phyloP scores from a whole-genome alignment of 164 flowering plant species.

The Umbilicus rupestris region DNA sequence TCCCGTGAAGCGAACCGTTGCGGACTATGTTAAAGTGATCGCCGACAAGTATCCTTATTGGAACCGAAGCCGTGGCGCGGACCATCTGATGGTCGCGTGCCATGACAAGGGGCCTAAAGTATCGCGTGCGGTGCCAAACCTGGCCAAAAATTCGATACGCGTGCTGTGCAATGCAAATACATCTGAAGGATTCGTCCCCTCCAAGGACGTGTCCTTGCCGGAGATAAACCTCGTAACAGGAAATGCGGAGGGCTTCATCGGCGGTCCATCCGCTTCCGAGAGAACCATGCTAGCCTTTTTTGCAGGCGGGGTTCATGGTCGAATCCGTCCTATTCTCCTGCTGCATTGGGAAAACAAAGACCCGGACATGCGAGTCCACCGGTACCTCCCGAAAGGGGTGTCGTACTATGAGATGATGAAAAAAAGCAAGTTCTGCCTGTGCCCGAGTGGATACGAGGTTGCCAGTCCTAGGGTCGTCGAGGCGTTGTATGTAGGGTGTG shows the following conservation, averaged over 20 bases:
- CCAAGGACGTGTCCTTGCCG: constrained; percentile 47
- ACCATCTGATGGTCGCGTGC: constrained; percentile 59
- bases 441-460: constrained; percentile 54
- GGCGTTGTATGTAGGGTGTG: constrained; percentile 35
- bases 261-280: constrained; percentile 34
- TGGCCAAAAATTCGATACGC: constrained; percentile 38
- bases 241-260: constrained; percentile 21
- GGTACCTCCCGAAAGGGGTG: constrained; percentile 23
- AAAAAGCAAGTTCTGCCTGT: constrained; percentile 41
- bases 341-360: constrained; percentile 43
- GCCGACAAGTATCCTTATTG: constrained; percentile 35
- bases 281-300: constrained; percentile 46
- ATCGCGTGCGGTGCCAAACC: constrained; percentile 25
- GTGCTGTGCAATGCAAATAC: constrained; percentile 59
- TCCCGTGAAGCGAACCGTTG: constrained; percentile 18
- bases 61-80: constrained; percentile 54
- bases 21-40: constrained; percentile 32
- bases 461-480: constrained; percentile 39
- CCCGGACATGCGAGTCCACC: constrained; percentile 32
- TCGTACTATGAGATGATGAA: constrained; percentile 31
- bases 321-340: constrained; percentile 32
- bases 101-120: constrained; percentile 54
- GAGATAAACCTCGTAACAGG: constrained; percentile 42
- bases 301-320: constrained; percentile 47
- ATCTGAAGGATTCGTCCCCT: constrained; percentile 49